Base-by-base conservation (phyloP, 345 rosid genomes). In the Sisymbrium altissimum region DNA sequence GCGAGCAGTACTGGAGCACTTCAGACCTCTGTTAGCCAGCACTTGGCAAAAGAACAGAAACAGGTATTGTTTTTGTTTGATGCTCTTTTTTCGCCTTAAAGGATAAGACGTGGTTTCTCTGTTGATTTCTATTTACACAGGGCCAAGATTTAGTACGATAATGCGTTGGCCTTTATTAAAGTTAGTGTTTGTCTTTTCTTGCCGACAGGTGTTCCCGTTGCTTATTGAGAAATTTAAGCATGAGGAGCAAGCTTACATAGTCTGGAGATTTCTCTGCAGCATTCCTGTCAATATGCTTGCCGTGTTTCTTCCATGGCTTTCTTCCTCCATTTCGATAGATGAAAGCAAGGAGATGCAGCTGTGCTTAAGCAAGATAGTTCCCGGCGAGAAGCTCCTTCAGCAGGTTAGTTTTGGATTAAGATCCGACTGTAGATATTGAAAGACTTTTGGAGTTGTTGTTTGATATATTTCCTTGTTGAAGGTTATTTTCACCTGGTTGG, bases 31-130 rank as follows among this genome's bases (percentile, higher is more conserved):
- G 86, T 93, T 70, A 87, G 82, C 77, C 97, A 93, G 86, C 98
- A 93, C 79, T 85, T 93, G 94, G 87, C 89, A 48, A 93, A 93
- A 84, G 98, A 93, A 88, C 97, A 93, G 80, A 93, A 89, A 53
- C 98, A 93, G 97, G 98, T 93, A 18, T 2, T 13, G 18, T n/a
- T 23, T 63, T 54, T 63, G 3, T 67, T 39, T 38, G 17, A 48
- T 36, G 38, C 10, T 50, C 57, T 29, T 50, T 9, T 35, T 70
- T 71, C 15, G 5, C 55, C 55, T 65, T 63, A 46, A n/a, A 61
- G 45, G 36, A 29, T 54, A 29, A 43, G 14, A 17, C 48, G 11
- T 44, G 9, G 38, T 63, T 75, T 41, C 33, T 66, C 57, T 55
- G 57, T 39, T 75, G 46, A 17, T 66, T 57, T 80, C 17, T 12